Base-by-base conservation (phyloP, 257 asterid species). In the Cordia subcordata region DNA sequence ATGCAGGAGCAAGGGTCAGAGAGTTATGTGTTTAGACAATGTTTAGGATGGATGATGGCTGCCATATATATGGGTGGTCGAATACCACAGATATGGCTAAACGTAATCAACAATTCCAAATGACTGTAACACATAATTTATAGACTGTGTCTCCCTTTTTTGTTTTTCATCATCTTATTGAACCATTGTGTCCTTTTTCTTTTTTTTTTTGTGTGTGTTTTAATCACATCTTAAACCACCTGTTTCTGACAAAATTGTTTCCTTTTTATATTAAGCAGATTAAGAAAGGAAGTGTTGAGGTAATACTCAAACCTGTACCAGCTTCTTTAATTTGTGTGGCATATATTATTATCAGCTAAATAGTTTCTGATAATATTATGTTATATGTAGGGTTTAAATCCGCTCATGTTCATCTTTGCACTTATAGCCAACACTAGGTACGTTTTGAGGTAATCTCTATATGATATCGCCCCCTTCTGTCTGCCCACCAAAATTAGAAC, bases 1-100 rank as follows among this genome's bases (percentile, higher is more conserved):
- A 77, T 54, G 10, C 64, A 67, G 75, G 70, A 62, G 55, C 44
- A 57, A 11, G 71, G 63, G 49, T 0, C 42, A 5, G 55, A 59
- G 13, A 69, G 65, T 52, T 73, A 44, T 51, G 53, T 53, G 5
- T 79, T 46, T 50, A 96, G 99, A 6, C 89, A 88, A 71, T 78
- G 79, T 74, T 64, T 92, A 69, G 99, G 99, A 51, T 92, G 99
- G 99, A 76, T 88, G 93, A 92, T 92, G 99, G 85, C 99, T 69
- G 96, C 82, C 61, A 82, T 86, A 33, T 92, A 92, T 79, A 84
- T 86, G 96, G 93, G 99, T 13, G 96, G 96, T 58, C 78, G 99
- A 42, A 51, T 92, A 11, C 99, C 99, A 40, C 99, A 92, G 71
- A 92, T 92, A 57, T 88, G 92, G 90, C 58, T 92, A 40, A 92